Evolutionary conservation across 2,329 filamentous ascomycete species (phyloP).

Genomic region (Aspergillus sp.): DNA sequence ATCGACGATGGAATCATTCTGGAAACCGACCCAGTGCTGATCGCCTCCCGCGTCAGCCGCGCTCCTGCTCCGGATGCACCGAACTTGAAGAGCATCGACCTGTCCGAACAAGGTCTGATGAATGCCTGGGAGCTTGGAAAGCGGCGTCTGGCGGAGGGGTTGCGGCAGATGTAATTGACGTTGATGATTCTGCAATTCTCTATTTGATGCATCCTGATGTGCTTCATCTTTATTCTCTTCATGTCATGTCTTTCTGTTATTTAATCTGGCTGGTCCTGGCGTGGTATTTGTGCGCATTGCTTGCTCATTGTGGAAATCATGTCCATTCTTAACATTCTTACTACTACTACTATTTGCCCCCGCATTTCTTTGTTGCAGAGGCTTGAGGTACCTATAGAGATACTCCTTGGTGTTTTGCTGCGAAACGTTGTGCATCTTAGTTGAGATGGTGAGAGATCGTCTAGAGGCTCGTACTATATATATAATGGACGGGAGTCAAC

Average conservation of each 20-base stretch:
- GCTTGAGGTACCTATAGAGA: constrained; percentile 29
- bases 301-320: constrained; percentile 25
- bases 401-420: constrained; percentile 17
- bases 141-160: constrained; percentile 84
- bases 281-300: constrained; percentile 32
- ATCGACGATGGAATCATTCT: constrained; percentile 95
- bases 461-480: not conserved
- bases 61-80: constrained; percentile 85
- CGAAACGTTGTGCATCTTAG: not conserved
- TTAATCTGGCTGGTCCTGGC: constrained; percentile 41
- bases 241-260: constrained; percentile 25
- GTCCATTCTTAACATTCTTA: constrained; percentile 19
- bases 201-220: constrained; percentile 14
- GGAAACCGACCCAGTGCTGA: constrained; percentile 93
- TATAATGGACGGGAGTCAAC: not conserved
- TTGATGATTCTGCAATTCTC: not conserved
- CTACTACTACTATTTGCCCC: constrained; percentile 3
- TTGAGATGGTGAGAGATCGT: not conserved
- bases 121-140: constrained; percentile 94
- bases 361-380: constrained; percentile 14
- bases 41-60: constrained; percentile 87
- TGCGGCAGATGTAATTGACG: constrained; percentile 60
- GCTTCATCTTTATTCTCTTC: constrained; percentile 20
- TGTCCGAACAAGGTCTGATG: constrained; percentile 92
- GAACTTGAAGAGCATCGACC: constrained; percentile 88